Evolutionary conservation across 192 early-diverging fungal genomes (phyloP), one percentile per base, ranked within the genome.

Genomic region (Mortierella hygrophila): DNA sequence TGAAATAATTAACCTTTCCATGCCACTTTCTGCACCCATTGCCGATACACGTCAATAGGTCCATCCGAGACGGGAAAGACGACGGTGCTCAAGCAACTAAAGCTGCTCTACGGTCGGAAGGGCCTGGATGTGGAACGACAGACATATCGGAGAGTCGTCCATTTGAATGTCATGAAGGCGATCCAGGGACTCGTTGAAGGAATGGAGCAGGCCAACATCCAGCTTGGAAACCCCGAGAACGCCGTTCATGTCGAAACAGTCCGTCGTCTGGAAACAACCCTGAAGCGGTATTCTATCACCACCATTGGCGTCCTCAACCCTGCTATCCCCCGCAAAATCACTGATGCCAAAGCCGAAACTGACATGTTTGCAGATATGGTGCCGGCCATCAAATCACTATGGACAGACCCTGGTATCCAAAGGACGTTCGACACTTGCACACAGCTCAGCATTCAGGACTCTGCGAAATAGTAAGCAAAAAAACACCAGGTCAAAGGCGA

Each of bases 51-150:
- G 29, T 42, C 65, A 7, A 21, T 86, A 92, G 92, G 92, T 72
- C 91, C 93, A 47, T 90, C 91, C 26, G 93, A 93, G 79, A 91
- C 91, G n/a, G 93, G 93, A 65, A 93, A 93, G 88, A 91, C 93
- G 7, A 93, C 93, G 18, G 89, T 90, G 10, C 70, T 89, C 35
- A 86, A 87, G 40, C 90, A 88, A 75, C 54, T 85, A n/a, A 81
- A 85, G 83, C 74, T 84, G 41, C 81, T 88, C 38, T 83, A 81
- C 60, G 81, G 87, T 54, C 71, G 75, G 15, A 76, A 85, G 54
- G 90, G 89, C 40, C 70, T 77, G 47, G 85, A 85, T 80, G 41
- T 70, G 29, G 89, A 90, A 76, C 88, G 89, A 23, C 55, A 89
- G 55, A 85, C 81, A 13, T 90, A 89, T 76, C 77, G 84, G 18